A percentile compares a stretch with the other conserved stretches of the same genome.
phyloP scores from a whole-genome alignment of 495 filamentous ascomycete species.

The Podospora pseudocomata region DNA sequence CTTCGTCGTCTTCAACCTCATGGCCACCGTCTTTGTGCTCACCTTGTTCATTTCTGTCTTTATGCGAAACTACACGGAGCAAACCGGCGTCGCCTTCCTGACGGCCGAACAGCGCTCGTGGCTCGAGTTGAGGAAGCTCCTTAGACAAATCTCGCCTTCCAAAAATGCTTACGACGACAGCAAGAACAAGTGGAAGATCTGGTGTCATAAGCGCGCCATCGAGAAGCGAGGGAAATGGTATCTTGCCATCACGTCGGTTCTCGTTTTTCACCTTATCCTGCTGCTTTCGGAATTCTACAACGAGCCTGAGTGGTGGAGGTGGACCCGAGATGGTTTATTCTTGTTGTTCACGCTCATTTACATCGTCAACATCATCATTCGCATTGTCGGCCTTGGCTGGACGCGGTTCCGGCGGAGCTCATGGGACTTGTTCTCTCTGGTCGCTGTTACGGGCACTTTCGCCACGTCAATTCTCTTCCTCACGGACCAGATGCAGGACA shows the following conservation, averaged over 20 bases:
- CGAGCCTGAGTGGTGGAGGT: slow-evolving; percentile 62
- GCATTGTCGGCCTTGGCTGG: slow-evolving; percentile 88
- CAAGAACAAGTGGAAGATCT: slow-evolving; percentile 73
- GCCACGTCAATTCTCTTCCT: slow-evolving; percentile 68
- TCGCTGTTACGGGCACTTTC: slow-evolving; percentile 81
- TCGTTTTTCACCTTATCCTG: slow-evolving; percentile 78
- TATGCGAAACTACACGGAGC: slow-evolving; percentile 99
- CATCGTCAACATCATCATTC: slow-evolving; percentile 76
- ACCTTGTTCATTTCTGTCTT: slow-evolving; percentile 99
- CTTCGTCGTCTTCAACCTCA: slow-evolving; percentile 94
- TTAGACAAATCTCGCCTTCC: slow-evolving; percentile 90
- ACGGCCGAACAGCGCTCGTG: slow-evolving; percentile 96
- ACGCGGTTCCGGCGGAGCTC: slow-evolving; percentile 86
- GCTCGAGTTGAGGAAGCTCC: slow-evolving; percentile 89
- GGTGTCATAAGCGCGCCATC: slow-evolving; percentile 91
- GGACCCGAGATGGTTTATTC: slow-evolving; percentile 70
- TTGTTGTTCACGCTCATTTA: slow-evolving; percentile 82
- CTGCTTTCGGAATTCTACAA: slow-evolving; percentile 83
- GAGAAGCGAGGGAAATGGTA: slow-evolving; percentile 96
- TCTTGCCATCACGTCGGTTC: slow-evolving; percentile 66
- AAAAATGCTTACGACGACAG: slow-evolving; percentile 76
- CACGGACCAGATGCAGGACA: slow-evolving; percentile 49
- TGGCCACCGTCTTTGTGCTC: slow-evolving; percentile 95
- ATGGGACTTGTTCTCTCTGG: slow-evolving; percentile 88
- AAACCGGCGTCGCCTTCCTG: slow-evolving; percentile 94